phyloP scores from a whole-genome alignment of 2,329 filamentous ascomycete species.

The Curvularia hawaiiensis region DNA sequence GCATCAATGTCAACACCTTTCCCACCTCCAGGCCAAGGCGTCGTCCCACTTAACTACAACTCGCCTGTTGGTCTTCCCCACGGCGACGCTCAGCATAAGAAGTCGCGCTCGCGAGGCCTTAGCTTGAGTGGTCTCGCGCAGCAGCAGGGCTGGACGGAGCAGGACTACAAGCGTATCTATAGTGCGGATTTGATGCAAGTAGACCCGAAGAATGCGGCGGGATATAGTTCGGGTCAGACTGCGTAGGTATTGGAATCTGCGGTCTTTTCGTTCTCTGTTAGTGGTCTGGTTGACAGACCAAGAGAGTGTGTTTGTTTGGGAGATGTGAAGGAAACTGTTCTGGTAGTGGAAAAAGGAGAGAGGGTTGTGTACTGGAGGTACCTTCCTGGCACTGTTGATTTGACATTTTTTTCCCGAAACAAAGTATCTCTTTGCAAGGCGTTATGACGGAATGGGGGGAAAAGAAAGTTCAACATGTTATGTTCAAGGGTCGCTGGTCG shows the following conservation, averaged over 20 bases:
- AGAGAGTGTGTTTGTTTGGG: not conserved
- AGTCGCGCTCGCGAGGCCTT: slow-evolving; percentile 35
- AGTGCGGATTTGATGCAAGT: slow-evolving; percentile 32
- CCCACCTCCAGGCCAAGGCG: slow-evolving; percentile 39
- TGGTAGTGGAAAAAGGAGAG: too few relatives aligned
- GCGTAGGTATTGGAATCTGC: not conserved
- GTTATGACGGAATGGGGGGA: not conserved
- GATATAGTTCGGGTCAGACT: slow-evolving; percentile 30
- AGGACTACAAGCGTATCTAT: slow-evolving; percentile 43
- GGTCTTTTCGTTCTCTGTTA: not conserved
- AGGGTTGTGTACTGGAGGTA: not conserved
- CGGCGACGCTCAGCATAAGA: slow-evolving; percentile 34
- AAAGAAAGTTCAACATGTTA: not conserved
- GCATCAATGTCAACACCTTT: slow-evolving; percentile 25
- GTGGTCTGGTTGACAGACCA: not conserved
- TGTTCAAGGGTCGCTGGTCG: not conserved
- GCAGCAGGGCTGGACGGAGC: slow-evolving; percentile 43
- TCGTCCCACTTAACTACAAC: slow-evolving; percentile 40
- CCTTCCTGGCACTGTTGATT: not conserved
- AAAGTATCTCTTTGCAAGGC: not conserved
- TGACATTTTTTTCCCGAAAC: not conserved
- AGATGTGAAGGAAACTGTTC: not conserved
- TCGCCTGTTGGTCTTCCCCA: slow-evolving; percentile 26
- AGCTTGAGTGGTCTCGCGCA: slow-evolving; percentile 38
- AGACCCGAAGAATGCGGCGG: slow-evolving; percentile 28